Base-by-base conservation (phyloP, 805 yeast genomes). In the Candida morakotiae region DNA sequence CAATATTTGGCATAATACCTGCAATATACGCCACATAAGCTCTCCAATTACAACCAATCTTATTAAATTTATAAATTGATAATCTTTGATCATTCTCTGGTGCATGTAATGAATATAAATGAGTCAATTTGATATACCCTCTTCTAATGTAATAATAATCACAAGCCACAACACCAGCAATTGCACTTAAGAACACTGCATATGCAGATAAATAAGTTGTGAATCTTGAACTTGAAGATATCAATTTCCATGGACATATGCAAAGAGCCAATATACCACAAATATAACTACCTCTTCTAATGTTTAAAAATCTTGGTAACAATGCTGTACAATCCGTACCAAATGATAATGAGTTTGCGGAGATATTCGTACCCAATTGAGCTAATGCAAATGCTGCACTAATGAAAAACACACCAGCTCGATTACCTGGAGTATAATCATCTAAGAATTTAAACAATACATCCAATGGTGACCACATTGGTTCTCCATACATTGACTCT, bases 391-490 rank as follows among this genome's bases (percentile, higher is more conserved):
- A 63, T 1, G 67, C 61, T 6, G 57, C 45, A 24, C 61, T 56
- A 35, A 64, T 53, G 40, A 66, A 54, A 43, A 67, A 67, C 0
- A 65, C 70, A 20, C 73, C 73, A 11, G 71, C 71, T 36, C 73
- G 51, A 42, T 58, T 60, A 11, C 69, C 70, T 17, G 64, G 40
- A n/a, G 63, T 49, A 50, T 59, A 63, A 46, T 60, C 44, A 46
- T 63, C 50, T 48, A 87, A 71, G 52, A 83, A 85, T 34, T 74
- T 64, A n/a, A 71, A 71, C 47, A 87, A 66, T 3, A 85, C 84
- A 46, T 84, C 94, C 40, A 87, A 63, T 5, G 96, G 96, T 35
- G 83, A 75, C 96, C 96, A 87, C 54, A 74, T 75, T 23, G 86
- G 73, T 45, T 72, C 77, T 18, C 83, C 85, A 54, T 79, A 86